Conservation (phyloP, 163 green algal species). For the Chlamydomonas reinhardtii region DNA sequence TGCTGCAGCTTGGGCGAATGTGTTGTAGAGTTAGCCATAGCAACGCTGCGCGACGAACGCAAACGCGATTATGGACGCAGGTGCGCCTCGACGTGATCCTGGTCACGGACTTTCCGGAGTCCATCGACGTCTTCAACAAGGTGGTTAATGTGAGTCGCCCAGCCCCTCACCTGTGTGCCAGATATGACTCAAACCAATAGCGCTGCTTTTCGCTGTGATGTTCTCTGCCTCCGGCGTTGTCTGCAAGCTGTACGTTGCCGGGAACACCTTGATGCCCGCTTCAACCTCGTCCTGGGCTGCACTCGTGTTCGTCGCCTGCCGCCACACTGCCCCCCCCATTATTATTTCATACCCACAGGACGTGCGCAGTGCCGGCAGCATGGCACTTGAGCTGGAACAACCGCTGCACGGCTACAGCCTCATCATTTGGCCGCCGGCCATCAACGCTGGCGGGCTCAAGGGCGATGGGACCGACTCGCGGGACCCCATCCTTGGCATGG, state of each 20-base stretch:
- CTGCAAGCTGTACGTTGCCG: no score
- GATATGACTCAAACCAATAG: neutral
- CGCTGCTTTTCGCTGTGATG: no score
- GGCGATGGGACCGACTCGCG: slow-evolving; percentile 12
- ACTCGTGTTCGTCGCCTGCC: no score
- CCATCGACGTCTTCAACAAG: slow-evolving; percentile 29
- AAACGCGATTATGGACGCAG: neutral
- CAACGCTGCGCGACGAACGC: no score
- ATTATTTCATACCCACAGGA: no score
- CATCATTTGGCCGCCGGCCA: slow-evolving; percentile 26
- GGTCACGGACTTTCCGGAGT: slow-evolving; percentile 41
- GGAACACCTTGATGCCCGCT: neutral
- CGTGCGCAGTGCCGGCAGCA: neutral
- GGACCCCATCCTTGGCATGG: slow-evolving; percentile 32
- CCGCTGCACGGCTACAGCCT: neutral
- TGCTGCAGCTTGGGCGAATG: no score
- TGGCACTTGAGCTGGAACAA: slow-evolving; percentile 32
- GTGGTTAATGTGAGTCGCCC: slow-evolving; percentile 16
- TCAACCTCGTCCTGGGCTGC: no score
- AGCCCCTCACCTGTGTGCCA: neutral
- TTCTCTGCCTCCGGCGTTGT: no score
- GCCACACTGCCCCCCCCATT: no score
- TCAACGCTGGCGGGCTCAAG: neutral
- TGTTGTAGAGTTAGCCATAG: neutral
- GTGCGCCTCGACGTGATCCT: slow-evolving; percentile 16